These are phyloP conservation scores for Capsella bursapastoris DNA, from an alignment of 345 rosid species.

Conservation along the genomic window DNA sequence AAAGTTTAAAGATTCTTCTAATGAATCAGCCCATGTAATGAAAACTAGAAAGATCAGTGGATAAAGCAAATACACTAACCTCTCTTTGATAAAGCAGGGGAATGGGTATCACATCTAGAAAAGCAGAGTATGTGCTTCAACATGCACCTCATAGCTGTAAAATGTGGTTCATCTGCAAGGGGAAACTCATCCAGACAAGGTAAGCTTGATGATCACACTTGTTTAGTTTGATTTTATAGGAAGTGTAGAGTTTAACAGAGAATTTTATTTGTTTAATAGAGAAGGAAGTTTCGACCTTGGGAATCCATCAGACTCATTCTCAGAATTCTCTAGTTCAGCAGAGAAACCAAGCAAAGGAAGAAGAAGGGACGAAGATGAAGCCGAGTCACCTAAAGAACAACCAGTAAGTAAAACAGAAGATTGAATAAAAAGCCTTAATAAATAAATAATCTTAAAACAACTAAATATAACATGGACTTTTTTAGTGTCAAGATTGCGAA, in stretches of 20 bases:
- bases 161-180: constrained; percentile 76
- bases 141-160: constrained; percentile 70
- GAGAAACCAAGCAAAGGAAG: constrained; percentile 12
- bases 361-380: not conserved
- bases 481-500: constrained; percentile 3
- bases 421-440: not conserved
- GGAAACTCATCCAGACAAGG: constrained; percentile 60
- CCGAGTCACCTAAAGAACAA: constrained; percentile 2
- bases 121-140: constrained; percentile 58
- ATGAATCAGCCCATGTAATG: constrained; percentile 34
- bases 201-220: constrained; percentile 33
- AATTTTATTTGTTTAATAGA: not conserved
- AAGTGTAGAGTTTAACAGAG: not conserved
- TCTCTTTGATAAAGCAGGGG: constrained; percentile 56
- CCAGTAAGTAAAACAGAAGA: constrained; percentile 25
- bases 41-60: not conserved
- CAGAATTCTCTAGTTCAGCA: not conserved
- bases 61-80: not conserved
- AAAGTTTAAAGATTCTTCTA: not conserved
- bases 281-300: constrained; percentile 17
- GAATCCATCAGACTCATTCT: constrained; percentile 20
- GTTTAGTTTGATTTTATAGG: not conserved
- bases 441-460: not conserved
- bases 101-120: constrained; percentile 70
- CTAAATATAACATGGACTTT: not conserved